Evolutionary conservation across 371 early-diverging fungal genomes (phyloP).

Genomic region (Rhizopus stolonifer): DNA sequence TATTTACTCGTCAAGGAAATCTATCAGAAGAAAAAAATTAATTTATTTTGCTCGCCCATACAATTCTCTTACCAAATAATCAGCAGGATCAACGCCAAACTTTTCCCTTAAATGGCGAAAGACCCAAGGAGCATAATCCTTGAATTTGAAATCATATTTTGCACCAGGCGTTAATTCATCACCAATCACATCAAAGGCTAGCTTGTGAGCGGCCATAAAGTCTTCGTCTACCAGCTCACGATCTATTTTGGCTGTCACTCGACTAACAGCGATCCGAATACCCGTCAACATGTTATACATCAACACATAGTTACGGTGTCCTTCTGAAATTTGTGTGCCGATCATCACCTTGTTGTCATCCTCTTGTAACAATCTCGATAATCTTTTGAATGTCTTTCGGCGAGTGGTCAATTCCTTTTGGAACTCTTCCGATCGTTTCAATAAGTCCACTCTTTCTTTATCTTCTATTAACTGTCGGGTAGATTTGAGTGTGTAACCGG

Average conservation of each 20-base stretch:
- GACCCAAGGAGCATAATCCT: slow-evolving; percentile 98
- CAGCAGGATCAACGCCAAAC: slow-evolving; percentile 89
- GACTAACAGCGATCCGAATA: slow-evolving; percentile 78
- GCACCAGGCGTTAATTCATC: slow-evolving; percentile 92
- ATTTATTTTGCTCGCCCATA: background rate
- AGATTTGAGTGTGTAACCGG: slow-evolving; percentile 36
- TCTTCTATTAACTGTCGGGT: slow-evolving; percentile 29
- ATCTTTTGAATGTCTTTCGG: slow-evolving; percentile 38
- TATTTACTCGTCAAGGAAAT: slow-evolving; percentile 95
- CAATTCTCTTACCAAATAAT: slow-evolving; percentile 75
- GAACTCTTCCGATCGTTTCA: slow-evolving; percentile 43
- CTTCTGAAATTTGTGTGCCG: slow-evolving; percentile 70
- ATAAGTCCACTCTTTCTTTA: slow-evolving; percentile 19
- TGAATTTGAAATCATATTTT: slow-evolving; percentile 97
- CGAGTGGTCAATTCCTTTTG: slow-evolving; percentile 40
- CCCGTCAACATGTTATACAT: slow-evolving; percentile 99
- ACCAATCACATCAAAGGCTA: slow-evolving; percentile 92
- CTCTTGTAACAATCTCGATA: slow-evolving; percentile 32
- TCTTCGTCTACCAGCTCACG: slow-evolving; percentile 74
- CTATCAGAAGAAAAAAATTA: slow-evolving; percentile 30
- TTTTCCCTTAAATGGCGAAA: slow-evolving; percentile 87
- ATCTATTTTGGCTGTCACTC: slow-evolving; percentile 83
- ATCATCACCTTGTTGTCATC: slow-evolving; percentile 54
- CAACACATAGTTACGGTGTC: slow-evolving; percentile 74
- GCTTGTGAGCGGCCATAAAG: slow-evolving; percentile 87